Conservation (phyloP, 2,329 filamentous ascomycete species). For the Diaporthe capsici region DNA sequence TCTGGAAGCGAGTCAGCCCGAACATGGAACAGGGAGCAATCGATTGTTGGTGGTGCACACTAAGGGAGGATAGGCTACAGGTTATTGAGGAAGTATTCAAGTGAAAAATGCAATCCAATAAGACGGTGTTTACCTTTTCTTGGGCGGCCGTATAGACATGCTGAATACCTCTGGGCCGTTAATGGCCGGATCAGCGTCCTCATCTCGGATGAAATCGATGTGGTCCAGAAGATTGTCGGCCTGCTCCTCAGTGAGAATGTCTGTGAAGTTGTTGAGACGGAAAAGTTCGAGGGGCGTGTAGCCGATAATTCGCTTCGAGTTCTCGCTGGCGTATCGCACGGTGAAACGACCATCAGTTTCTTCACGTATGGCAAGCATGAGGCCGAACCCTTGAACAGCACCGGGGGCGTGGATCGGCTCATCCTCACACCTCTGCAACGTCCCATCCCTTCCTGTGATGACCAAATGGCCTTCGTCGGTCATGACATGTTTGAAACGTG, state of each 20-base stretch:
- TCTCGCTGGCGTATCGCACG: slow-evolving; percentile 85
- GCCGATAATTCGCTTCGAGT: slow-evolving; percentile 81
- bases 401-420: slow-evolving; percentile 92
- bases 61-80: not conserved
- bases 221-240: slow-evolving; percentile 88
- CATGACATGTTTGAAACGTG: slow-evolving; percentile 83
- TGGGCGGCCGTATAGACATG: slow-evolving; percentile 75
- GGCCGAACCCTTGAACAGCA: slow-evolving; percentile 84
- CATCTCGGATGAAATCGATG: slow-evolving; percentile 88
- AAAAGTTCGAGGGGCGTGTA: slow-evolving; percentile 85
- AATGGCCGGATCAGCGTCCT: slow-evolving; percentile 79
- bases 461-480: slow-evolving; percentile 85
- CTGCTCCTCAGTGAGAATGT: slow-evolving; percentile 87
- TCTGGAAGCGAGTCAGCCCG: slow-evolving; percentile 48
- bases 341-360: slow-evolving; percentile 76
- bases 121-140: slow-evolving; percentile 52
- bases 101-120: not conserved
- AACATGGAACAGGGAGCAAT: not conserved
- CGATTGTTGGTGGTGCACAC: not conserved
- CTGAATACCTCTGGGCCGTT: slow-evolving; percentile 92
- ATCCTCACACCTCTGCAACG: slow-evolving; percentile 86
- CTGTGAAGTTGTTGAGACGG: slow-evolving; percentile 80
- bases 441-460: slow-evolving; percentile 83
- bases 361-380: slow-evolving; percentile 81
- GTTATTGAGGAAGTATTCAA: not conserved